Evolutionary conservation across 805 yeast genomes (phyloP).

Genomic region (Ogataea allantospora): DNA sequence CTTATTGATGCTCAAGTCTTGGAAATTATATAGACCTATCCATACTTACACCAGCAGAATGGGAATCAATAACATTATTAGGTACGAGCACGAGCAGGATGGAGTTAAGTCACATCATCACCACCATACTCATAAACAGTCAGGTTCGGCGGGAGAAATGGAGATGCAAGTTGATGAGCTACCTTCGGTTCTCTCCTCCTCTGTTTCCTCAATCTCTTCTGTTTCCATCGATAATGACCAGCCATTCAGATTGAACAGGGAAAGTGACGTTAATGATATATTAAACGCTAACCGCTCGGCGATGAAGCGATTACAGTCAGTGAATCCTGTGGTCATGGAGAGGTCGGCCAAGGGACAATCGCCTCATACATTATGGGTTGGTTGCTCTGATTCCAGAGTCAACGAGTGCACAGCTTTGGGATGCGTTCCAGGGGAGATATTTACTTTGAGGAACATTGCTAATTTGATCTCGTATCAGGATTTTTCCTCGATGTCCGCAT

Average conservation of each 20-base stretch:
- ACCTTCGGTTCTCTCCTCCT: constrained; percentile 4
- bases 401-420: constrained; percentile 72
- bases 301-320: constrained; percentile 45
- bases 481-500: constrained; percentile 68
- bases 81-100: constrained; percentile 27
- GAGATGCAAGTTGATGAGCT: constrained; percentile 1
- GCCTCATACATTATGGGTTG: constrained; percentile 94
- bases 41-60: constrained; percentile 15
- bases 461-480: constrained; percentile 73
- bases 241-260: constrained; percentile 46
- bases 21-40: constrained; percentile 1
- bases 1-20: constrained; percentile 4
- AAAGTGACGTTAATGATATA: constrained; percentile 48
- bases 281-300: constrained; percentile 45
- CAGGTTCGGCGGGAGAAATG: background rate
- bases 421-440: constrained; percentile 88
- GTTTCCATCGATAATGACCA: constrained; percentile 12
- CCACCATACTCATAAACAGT: constrained; percentile 9
- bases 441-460: constrained; percentile 86
- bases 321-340: constrained; percentile 58
- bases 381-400: constrained; percentile 90
- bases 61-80: constrained; percentile 27
- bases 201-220: constrained; percentile 11
- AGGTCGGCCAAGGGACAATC: constrained; percentile 76
- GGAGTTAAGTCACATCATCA: constrained; percentile 8